phyloP scores from a whole-genome alignment of 2,329 filamentous ascomycete genomes.

The Nannizziopsis barbatae region DNA sequence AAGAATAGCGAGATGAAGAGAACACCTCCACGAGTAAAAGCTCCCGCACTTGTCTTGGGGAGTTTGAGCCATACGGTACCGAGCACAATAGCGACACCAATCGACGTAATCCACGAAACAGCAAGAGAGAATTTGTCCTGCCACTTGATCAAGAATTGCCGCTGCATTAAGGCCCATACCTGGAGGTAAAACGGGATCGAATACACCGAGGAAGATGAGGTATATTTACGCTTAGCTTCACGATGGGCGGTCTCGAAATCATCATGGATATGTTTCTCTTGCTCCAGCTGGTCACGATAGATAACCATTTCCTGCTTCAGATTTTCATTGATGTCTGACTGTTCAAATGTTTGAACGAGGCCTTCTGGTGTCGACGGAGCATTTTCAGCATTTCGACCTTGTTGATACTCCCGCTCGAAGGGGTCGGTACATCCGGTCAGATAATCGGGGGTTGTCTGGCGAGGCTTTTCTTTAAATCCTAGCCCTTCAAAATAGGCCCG shows the following conservation, averaged over 20 bases:
- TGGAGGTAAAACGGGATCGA: conserved; percentile 69
- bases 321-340: conserved; percentile 38
- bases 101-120: conserved; percentile 56
- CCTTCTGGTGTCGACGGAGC: conserved; percentile 61
- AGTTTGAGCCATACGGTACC: conserved; percentile 73
- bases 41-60: conserved; percentile 51
- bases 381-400: conserved; percentile 39
- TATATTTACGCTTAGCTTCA: conserved; percentile 66
- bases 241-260: conserved; percentile 66
- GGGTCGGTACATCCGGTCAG: conserved; percentile 71
- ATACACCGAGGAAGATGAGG: conserved; percentile 64
- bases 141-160: conserved; percentile 64
- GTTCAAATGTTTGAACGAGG: conserved; percentile 49
- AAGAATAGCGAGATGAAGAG: conserved; percentile 80
- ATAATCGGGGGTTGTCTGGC: conserved; percentile 73
- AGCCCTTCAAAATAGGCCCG: conserved; percentile 64
- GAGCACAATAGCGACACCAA: conserved; percentile 65
- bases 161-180: conserved; percentile 49
- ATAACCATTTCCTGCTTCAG: conserved; percentile 41
- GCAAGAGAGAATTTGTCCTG: conserved; percentile 68
- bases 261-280: conserved; percentile 57
- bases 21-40: conserved; percentile 67
- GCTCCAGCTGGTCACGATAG: conserved; percentile 54
- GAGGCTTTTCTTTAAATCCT: conserved; percentile 61
- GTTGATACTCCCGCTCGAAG: conserved; percentile 67